Evolutionary conservation across 768 basidiomycete genomes (phyloP).

Genomic region (Tulasnella calospora): DNA sequence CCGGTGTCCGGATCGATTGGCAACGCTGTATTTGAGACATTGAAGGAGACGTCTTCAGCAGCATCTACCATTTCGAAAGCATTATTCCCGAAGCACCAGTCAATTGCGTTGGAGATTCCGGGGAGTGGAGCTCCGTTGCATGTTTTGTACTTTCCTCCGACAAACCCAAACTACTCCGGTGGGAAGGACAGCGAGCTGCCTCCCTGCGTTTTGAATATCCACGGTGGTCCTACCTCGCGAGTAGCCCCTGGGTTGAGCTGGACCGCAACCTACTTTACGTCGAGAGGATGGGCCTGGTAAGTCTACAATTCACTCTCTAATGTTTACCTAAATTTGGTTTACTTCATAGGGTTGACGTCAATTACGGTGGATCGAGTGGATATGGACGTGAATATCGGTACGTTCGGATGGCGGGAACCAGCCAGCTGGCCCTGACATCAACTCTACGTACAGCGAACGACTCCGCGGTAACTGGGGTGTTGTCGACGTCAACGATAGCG

Average conservation of each 20-base stretch:
- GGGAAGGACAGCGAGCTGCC: slow-evolving; percentile 53
- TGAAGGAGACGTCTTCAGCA: slow-evolving; percentile 21
- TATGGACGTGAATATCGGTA: slow-evolving; percentile 65
- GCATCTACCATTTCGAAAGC: slow-evolving; percentile 4
- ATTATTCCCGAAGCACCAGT: slow-evolving; percentile 19
- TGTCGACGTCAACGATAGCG: slow-evolving; percentile 64
- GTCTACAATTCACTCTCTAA: not conserved
- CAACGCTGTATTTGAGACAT: slow-evolving; percentile 19
- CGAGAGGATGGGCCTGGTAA: slow-evolving; percentile 69
- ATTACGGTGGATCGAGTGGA: slow-evolving; percentile 70
- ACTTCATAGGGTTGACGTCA: slow-evolving; percentile 57
- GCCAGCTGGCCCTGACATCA: not conserved
- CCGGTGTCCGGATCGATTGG: not conserved
- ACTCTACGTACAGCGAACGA: slow-evolving; percentile 39
- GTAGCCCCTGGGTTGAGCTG: slow-evolving; percentile 48
- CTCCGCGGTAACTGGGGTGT: slow-evolving; percentile 68
- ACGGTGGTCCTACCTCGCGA: slow-evolving; percentile 65
- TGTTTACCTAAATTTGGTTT: not conserved
- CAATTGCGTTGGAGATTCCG: slow-evolving; percentile 6
- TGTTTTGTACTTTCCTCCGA: slow-evolving; percentile 62
- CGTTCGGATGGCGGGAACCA: slow-evolving; percentile 15
- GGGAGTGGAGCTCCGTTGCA: slow-evolving; percentile 44
- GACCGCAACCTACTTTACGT: slow-evolving; percentile 61
- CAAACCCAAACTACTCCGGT: slow-evolving; percentile 55
- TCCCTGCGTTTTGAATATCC: slow-evolving; percentile 59